Conservation (phyloP, 2,329 filamentous ascomycete genomes). For the Trichoderma oligosporum region DNA sequence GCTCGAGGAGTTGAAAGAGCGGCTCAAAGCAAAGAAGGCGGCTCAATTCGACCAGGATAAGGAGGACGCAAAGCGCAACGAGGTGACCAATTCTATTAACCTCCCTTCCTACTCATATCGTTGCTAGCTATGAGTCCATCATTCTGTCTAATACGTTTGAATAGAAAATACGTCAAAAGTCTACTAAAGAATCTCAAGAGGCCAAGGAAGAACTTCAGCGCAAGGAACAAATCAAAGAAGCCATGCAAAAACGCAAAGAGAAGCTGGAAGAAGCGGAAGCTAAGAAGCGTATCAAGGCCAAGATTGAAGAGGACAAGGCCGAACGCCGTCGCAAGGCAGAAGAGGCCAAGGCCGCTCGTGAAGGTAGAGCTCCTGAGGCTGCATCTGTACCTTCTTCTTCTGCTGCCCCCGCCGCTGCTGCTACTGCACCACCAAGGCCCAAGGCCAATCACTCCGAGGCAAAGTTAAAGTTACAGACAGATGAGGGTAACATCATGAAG, state of each 20-base stretch:
- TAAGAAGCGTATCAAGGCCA: constrained; percentile 83
- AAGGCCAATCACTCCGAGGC: constrained; percentile 74
- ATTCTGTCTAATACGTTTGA: background rate
- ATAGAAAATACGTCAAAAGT: constrained; percentile 72
- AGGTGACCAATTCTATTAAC: constrained; percentile 52
- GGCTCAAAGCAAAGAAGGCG: constrained; percentile 68
- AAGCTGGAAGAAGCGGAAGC: constrained; percentile 81
- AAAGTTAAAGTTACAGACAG: constrained; percentile 75
- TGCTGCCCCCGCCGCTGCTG: constrained; percentile 44
- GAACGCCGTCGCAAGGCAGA: constrained; percentile 83
- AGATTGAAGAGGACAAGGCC: constrained; percentile 92
- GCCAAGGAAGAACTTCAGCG: constrained; percentile 82
- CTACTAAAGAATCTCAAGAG: constrained; percentile 83
- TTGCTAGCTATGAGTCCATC: too few species aligned
- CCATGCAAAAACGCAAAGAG: constrained; percentile 78
- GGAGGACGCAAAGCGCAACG: constrained; percentile 78
- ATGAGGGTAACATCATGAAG: constrained; percentile 72
- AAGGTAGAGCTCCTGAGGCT: constrained; percentile 58
- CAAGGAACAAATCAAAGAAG: constrained; percentile 91
- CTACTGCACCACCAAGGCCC: constrained; percentile 53
- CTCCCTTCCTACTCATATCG: background rate
- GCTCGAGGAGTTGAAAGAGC: constrained; percentile 69
- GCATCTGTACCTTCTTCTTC: constrained; percentile 41
- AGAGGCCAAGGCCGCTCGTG: constrained; percentile 77
- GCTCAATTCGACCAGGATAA: constrained; percentile 68